Base-by-base conservation (phyloP, 768 basidiomycete genomes). In the Leccinum arenicola region DNA sequence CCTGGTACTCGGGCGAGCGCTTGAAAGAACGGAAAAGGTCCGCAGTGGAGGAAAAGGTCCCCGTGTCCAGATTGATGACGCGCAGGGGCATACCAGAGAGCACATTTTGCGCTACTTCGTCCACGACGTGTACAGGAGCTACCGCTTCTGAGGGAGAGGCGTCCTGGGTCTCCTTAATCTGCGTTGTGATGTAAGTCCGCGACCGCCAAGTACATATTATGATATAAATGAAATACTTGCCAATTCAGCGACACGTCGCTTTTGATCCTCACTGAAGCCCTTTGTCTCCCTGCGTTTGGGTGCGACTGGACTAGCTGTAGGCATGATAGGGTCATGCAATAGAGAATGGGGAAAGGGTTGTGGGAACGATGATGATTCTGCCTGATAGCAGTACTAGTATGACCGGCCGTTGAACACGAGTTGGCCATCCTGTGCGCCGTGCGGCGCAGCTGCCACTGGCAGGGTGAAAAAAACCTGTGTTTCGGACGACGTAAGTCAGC, bases 1-100 rank as follows among this genome's bases (percentile, higher is more conserved):
- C 15, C 23, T 55, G 52, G 27, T 59, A 61, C 35, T 63, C 61
- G 17, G 35, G 14, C 1, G 68, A 69, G 9, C 52, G 45, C 25
- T 54, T 69, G 38, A 67, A 69, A 17, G 17, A 25, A 29, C 47
- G 61, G 29, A 64, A n/a, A 15, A 69, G 62, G 1, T 69, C 68
- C 9, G 53, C 29, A 21, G 50, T 57, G 25, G 66, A 68, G 21
- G 40, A 59, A 56, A 69, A 70, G 7, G 55, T 50, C 12, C 68
- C 68, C 7, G 65, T 65, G 29, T 52, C 47, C 6, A 69, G 25
- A 55, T 67, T 54, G 15, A 69, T 69, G 55, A 70, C 2, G 19
- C 68, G 68, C 1, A 70, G 55, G 8, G 68, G 68, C 66, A 69
- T 69, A 35, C 52, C 52, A 0, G 63, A 65, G 3, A 63, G 64